Evolutionary conservation across 352 stramenopile genomes (phyloP), one percentile per base, ranked within the genome.

Genomic region (Phytophthora brassicae): DNA sequence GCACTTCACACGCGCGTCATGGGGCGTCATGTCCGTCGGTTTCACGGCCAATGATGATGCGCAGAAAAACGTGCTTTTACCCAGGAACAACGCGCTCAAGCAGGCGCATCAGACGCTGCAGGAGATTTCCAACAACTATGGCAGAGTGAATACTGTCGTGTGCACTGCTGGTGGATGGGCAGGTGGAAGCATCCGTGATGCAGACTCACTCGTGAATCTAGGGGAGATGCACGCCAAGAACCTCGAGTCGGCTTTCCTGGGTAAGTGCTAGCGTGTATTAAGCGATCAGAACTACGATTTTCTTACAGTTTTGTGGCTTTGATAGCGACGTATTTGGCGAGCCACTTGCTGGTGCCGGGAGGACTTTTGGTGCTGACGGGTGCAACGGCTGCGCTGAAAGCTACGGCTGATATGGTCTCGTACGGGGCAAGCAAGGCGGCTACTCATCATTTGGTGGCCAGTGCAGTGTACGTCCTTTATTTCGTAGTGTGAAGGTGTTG

Each of bases 341-440:
- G 71, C 52, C 74, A 89, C 17, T 59, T 80, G 44, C 58, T 97
- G 38, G 70, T 69, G 6, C 68, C 78, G 5, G 70, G 77, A 28
- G 89, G 89, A 0, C 68, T 96, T 17, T 72, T 97, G 17, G 84
- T 96, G 17, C 67, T 97, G 22, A 96, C 87, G 12, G 88, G 89
- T 14, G 86, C 89, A 6, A 83, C 82, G 4, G 86, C 89, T n/a
- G 88, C 88, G 12, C 64, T 92, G 6, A 74, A 87, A 50, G 76
- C 73, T 5, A 94, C 88, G n/a, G 73, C 86, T 53, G 81, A 72
- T 20, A 96, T 97, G 85, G 72, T 92, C 17, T 88, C 86, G 36
- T 97, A 97, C 64, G 86, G 89, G 38, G 94, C 94, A 36, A 92
- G 60, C 74, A 97, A 97, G 64, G 85, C 80, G 1, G 88, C 86